Percentiles rank a stretch among this genome's conserved stretches.
Conservation (phyloP, 1,284 basidiomycete genomes). For the Rhodotorula glutinis region DNA sequence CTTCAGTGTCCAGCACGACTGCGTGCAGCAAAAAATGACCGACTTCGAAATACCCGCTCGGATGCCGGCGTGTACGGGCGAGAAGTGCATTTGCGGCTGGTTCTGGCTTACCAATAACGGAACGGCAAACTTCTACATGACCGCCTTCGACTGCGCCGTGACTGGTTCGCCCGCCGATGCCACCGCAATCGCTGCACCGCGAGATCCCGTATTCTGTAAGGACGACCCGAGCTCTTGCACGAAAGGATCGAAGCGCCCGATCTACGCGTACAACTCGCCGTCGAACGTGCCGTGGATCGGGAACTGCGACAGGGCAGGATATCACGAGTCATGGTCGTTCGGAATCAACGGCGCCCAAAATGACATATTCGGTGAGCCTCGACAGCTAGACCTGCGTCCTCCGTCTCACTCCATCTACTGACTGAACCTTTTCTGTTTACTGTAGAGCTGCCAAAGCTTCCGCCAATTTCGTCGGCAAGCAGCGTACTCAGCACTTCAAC, state of each 20-base stretch:
- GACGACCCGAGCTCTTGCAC: conserved; percentile 5
- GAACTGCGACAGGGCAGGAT: conserved; percentile 33
- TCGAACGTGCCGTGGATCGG: conserved; percentile 23
- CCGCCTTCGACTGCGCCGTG: conserved; percentile 36
- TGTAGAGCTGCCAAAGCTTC: too few species aligned
- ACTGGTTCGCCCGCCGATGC: conserved; percentile 22
- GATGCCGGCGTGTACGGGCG: conserved; percentile 34
- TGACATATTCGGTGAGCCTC: conserved; percentile 31
- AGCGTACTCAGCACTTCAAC: too few species aligned
- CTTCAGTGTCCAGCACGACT: conserved; percentile 33
- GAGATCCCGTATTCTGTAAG: conserved; percentile 31
- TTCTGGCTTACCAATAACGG: conserved; percentile 29
- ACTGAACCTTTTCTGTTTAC: too few species aligned
- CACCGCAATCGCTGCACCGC: conserved; percentile 25
- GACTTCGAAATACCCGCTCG: conserved; percentile 31
- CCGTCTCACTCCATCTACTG: too few species aligned
- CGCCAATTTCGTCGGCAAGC: too few species aligned
- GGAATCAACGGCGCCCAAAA: conserved; percentile 32
- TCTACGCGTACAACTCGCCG: conserved; percentile 32
- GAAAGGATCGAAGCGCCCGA: conserved; percentile 31
- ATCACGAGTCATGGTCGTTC: conserved; percentile 31
- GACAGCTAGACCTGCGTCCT: too few species aligned
- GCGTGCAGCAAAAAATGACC: conserved; percentile 27
- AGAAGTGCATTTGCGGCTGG: conserved; percentile 37
- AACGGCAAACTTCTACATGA: conserved; percentile 35